Percentiles rank a stretch among this genome's conserved stretches.
Evolutionary conservation across 176 grass and related monocot species (phyloP).

Genomic region (Aegilops tauschii): DNA sequence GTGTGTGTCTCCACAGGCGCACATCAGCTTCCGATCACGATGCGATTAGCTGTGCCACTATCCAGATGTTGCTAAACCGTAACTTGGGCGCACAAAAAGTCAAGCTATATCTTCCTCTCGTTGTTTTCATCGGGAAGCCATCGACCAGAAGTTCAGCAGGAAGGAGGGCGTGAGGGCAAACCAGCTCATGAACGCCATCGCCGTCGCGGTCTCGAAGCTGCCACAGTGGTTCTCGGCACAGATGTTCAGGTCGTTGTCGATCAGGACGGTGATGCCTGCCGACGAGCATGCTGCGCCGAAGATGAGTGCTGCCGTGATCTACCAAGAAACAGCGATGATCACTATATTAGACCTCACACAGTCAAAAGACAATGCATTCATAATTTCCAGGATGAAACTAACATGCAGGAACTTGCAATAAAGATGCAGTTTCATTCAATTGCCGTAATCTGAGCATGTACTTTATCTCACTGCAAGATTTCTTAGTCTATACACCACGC

Average conservation of each 20-base stretch:
- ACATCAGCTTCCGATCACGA: conserved; percentile 27
- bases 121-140: conserved; percentile 56
- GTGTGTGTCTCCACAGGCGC: background rate
- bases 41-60: conserved; percentile 26
- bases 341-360: background rate
- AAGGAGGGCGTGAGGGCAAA: conserved; percentile 63
- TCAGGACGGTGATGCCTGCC: conserved; percentile 73
- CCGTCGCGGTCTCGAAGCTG: conserved; percentile 61
- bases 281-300: conserved; percentile 74
- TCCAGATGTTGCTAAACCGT: conserved; percentile 23
- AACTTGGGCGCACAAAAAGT: conserved; percentile 25
- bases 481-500: background rate
- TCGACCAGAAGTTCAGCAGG: conserved; percentile 61
- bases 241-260: conserved; percentile 69
- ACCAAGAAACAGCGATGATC: conserved; percentile 8
- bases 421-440: background rate
- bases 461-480: background rate
- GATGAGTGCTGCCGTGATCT: conserved; percentile 73
- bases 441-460: background rate
- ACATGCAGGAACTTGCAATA: background rate
- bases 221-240: conserved; percentile 70
- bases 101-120: background rate
- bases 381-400: background rate
- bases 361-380: background rate
- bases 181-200: conserved; percentile 93